phyloP scores from a whole-genome alignment of 148 eudicot species.

The Nepenthes mirabilis region DNA sequence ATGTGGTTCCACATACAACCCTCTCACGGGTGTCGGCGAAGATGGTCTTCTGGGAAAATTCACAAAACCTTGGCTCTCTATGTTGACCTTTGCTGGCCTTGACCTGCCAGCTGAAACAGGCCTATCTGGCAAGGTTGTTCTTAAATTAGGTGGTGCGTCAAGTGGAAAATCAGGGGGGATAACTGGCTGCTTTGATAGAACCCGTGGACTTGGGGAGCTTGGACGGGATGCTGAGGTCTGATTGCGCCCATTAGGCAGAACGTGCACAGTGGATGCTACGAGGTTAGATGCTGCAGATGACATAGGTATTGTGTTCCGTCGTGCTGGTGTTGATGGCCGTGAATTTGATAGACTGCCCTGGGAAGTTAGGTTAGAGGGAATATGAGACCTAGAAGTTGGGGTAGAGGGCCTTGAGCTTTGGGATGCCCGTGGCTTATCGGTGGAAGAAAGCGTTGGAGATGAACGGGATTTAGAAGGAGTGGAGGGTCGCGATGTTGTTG shows the following conservation, averaged over 20 bases:
- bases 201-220: conserved; percentile 83
- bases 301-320: conserved; percentile 45
- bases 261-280: conserved; percentile 38
- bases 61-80: conserved; percentile 33
- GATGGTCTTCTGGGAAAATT: conserved; percentile 56
- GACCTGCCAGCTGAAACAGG: conserved; percentile 92
- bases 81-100: conserved; percentile 58
- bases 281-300: conserved; percentile 32
- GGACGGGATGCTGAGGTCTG: conserved; percentile 55
- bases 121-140: conserved; percentile 79
- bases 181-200: conserved; percentile 61
- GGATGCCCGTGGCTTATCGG: conserved; percentile 47
- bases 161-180: conserved; percentile 72
- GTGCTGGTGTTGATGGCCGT: conserved; percentile 90
- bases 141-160: conserved; percentile 86
- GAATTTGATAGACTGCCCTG: conserved; percentile 44
- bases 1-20: conserved; percentile 50
- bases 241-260: conserved; percentile 35
- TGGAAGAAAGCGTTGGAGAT: conserved; percentile 31
- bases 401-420: conserved; percentile 85
- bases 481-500: conserved; percentile 44
- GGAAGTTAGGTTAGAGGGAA: conserved; percentile 38
- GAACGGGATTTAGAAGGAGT: conserved; percentile 68
- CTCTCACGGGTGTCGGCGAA: conserved; percentile 62
- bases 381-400: conserved; percentile 73